Evolutionary conservation across 768 basidiomycete genomes (phyloP).

Genomic region (Naganishia antarctica): DNA sequence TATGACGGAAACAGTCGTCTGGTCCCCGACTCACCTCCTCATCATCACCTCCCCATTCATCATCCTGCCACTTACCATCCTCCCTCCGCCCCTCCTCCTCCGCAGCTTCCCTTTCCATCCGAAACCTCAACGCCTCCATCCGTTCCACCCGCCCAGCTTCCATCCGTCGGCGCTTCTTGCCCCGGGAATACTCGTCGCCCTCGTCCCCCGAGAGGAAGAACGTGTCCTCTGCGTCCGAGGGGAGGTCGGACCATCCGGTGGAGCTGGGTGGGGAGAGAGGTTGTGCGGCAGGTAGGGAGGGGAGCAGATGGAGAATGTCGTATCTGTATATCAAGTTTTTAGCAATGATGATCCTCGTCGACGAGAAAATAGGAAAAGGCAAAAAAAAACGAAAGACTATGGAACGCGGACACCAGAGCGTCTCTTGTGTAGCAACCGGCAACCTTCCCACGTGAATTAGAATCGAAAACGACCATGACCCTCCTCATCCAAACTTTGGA

Average conservation of each 20-base stretch:
- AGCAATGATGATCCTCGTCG: no score
- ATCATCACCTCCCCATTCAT: constrained; percentile 65
- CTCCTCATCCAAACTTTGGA: neutral
- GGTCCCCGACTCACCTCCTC: constrained; percentile 60
- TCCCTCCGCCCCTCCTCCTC: constrained; percentile 11
- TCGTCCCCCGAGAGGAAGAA: constrained; percentile 66
- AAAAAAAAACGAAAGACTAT: no score
- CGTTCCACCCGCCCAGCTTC: constrained; percentile 63
- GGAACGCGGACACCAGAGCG: no score
- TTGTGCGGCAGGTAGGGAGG: constrained; percentile 52
- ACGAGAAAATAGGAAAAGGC: no score
- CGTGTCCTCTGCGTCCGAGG: constrained; percentile 77
- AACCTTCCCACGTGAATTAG: no score
- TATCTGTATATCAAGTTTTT: constrained; percentile 55
- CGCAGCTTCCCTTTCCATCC: constrained; percentile 9
- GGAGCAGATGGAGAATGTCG: constrained; percentile 70
- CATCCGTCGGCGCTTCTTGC: constrained; percentile 63
- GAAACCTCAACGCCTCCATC: constrained; percentile 55
- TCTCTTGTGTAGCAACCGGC: no score
- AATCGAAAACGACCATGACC: neutral
- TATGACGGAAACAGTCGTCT: neutral
- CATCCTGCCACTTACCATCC: constrained; percentile 46
- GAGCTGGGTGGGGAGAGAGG: constrained; percentile 51
- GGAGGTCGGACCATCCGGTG: constrained; percentile 73
- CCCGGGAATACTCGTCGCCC: constrained; percentile 65